Evolutionary conservation across 192 early-diverging fungal genomes (phyloP), one percentile per base, ranked within the genome.

Genomic region (Spinellus fusiger): DNA sequence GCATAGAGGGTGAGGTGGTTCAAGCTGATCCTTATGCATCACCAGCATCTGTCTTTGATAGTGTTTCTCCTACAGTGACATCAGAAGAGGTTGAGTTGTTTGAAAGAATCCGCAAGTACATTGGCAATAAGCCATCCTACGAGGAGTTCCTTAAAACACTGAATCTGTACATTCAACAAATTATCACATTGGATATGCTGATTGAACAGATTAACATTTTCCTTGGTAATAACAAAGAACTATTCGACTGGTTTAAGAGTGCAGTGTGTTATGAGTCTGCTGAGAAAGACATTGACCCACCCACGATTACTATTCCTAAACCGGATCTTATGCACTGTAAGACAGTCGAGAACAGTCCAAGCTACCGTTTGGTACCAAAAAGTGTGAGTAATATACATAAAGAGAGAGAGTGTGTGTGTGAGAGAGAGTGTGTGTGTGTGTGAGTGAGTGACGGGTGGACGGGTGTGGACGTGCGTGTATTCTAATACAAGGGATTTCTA

Each of bases 81-180:
- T 64, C 77, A 3, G 93, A 95, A 38, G 97, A 99, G 65, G 74
- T 91, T 2, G 89, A 91, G 27, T 94, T 98, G 69, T 98, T 99
- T 77, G 95, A 98, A 50, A 81, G 85, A 12, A 88, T 92, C 59
- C 91, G 92, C 65, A 80, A 82, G 31, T 76, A 85, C 61, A 91
- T 98, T 52, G 83, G 83, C 3, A 89, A 93, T 74, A 94, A 91
- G 55, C 69, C 78, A 9, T 85, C 87, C 0, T 99, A 96, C 73
- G 88, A 89, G 70, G 93, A 93, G 67, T 99, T 99, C 68, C 74
- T 99, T 31, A 97, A 95, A 67, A 68, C 96, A 4, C 75, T 99
- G 7, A 94, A 95, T 52, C 70, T 98, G 22, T 99, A 90, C 73
- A 93, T 84, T 62, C 93, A 97, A 65, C 90, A 95, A 69, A 86